Percentiles rank a stretch among this genome's conserved stretches.
Evolutionary conservation across 176 grass and related monocot species (phyloP).

Genomic region (Bothriochloa decipiens): DNA sequence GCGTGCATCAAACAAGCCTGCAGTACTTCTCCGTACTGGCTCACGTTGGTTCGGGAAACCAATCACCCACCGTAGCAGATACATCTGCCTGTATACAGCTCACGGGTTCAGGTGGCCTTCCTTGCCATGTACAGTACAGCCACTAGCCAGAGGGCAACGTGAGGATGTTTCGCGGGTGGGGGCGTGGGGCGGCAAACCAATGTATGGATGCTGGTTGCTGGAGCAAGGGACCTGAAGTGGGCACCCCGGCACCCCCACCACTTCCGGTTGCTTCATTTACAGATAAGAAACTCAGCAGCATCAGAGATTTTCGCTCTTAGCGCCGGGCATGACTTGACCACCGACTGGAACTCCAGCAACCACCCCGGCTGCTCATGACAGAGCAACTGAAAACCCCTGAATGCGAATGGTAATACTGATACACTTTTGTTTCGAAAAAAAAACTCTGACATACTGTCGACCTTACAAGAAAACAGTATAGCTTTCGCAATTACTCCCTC

Average conservation of each 20-base stretch:
- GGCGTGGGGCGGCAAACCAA: constrained; percentile 21
- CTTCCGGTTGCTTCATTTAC: not conserved
- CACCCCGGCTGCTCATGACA: not conserved
- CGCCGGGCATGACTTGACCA: too few relatives aligned
- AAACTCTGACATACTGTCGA: not conserved
- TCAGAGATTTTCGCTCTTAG: not conserved
- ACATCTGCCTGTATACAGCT: not conserved
- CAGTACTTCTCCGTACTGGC: too few relatives aligned
- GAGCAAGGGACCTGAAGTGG: constrained; percentile 2
- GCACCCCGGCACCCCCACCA: not conserved
- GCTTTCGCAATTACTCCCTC: not conserved
- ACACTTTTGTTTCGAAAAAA: too few relatives aligned
- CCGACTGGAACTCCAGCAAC: not conserved
- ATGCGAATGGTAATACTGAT: not conserved
- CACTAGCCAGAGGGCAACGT: too few relatives aligned
- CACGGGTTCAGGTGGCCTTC: too few relatives aligned
- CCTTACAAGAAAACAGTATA: not conserved
- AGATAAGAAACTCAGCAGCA: too few relatives aligned
- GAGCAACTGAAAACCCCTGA: not conserved
- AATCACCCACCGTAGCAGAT: too few relatives aligned
- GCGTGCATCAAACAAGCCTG: too few relatives aligned
- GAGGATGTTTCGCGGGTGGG: not conserved
- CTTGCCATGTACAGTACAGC: constrained; percentile 1
- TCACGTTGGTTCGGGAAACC: too few relatives aligned
- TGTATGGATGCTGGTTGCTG: too few relatives aligned